A percentile compares a stretch with the other conserved stretches of the same genome.
These are phyloP conservation scores for Trichoderma virens DNA, from an alignment of 495 filamentous ascomycete genomes.

Conservation along the genomic window DNA sequence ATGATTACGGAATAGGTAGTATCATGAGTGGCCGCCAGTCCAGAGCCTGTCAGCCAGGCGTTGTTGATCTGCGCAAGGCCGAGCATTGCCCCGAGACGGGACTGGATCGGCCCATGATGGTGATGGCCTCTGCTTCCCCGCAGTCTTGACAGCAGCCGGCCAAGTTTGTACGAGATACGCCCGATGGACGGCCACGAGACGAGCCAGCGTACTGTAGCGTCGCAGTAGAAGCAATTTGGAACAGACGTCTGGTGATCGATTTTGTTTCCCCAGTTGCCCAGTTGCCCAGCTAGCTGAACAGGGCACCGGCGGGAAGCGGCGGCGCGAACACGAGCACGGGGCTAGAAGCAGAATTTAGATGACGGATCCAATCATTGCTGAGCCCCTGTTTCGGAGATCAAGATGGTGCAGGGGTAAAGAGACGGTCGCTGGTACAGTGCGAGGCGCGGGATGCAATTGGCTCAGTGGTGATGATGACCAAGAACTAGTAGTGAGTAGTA, in stretches of 20 bases:
- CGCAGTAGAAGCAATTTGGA: not conserved
- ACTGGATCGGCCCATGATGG: not conserved
- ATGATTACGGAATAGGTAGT: no score
- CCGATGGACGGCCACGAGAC: not conserved
- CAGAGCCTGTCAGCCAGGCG: not conserved
- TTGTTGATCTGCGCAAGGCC: not conserved
- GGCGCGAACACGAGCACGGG: conserved; percentile 1
- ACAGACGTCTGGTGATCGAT: not conserved
- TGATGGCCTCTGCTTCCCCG: not conserved
- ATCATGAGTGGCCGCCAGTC: no score
- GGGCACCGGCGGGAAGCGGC: not conserved
- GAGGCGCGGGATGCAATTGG: no score
- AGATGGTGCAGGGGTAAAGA: not conserved
- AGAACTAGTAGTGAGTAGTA: no score
- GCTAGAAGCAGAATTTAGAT: not conserved
- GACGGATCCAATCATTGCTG: not conserved
- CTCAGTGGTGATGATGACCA: no score
- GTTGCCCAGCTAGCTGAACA: not conserved
- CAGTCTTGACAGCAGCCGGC: not conserved
- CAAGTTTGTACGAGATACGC: not conserved
- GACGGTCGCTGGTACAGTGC: no score
- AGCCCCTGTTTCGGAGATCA: conserved; percentile 4
- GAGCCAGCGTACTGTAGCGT: not conserved
- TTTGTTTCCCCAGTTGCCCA: not conserved
- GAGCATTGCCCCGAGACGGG: not conserved